These are phyloP conservation scores for Nemania sp. DNA, from an alignment of 2,329 filamentous ascomycete species.

Conservation along the genomic window DNA sequence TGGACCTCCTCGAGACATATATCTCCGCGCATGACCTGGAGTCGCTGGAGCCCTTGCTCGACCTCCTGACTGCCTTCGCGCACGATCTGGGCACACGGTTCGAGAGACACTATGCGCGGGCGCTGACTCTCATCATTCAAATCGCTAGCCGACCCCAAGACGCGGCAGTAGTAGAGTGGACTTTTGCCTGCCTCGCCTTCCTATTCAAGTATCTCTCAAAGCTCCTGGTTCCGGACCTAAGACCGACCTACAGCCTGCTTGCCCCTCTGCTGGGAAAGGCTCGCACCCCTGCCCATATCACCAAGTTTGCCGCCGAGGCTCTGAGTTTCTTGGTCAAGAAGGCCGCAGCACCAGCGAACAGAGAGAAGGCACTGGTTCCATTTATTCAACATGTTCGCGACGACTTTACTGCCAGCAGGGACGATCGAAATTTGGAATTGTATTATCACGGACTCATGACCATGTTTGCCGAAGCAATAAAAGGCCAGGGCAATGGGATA, in stretches of 20 bases:
- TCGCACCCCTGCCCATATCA: constrained; percentile 82
- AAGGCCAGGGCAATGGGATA: constrained; percentile 62
- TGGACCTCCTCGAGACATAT: constrained; percentile 74
- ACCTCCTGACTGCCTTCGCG: constrained; percentile 90
- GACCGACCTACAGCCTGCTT: constrained; percentile 83
- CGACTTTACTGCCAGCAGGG: constrained; percentile 63
- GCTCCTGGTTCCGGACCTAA: constrained; percentile 81
- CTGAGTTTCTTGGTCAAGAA: constrained; percentile 93
- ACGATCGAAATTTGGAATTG: constrained; percentile 63
- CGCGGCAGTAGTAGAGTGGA: constrained; percentile 95
- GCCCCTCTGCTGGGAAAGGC: constrained; percentile 82
- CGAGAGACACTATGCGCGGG: constrained; percentile 81
- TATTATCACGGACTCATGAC: constrained; percentile 91
- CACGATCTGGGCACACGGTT: constrained; percentile 88
- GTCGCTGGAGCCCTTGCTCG: constrained; percentile 82
- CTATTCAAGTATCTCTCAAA: constrained; percentile 96
- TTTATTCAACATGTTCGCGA: constrained; percentile 74
- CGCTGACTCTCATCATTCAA: constrained; percentile 74
- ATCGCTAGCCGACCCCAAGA: constrained; percentile 78
- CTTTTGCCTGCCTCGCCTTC: constrained; percentile 91
- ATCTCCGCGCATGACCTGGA: constrained; percentile 79
- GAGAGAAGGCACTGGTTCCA: constrained; percentile 70
- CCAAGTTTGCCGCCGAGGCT: constrained; percentile 90
- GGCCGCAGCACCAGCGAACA: constrained; percentile 75
- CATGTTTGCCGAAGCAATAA: constrained; percentile 83